Conservation (phyloP, 805 yeast species). For the Ogataea methylovora region DNA sequence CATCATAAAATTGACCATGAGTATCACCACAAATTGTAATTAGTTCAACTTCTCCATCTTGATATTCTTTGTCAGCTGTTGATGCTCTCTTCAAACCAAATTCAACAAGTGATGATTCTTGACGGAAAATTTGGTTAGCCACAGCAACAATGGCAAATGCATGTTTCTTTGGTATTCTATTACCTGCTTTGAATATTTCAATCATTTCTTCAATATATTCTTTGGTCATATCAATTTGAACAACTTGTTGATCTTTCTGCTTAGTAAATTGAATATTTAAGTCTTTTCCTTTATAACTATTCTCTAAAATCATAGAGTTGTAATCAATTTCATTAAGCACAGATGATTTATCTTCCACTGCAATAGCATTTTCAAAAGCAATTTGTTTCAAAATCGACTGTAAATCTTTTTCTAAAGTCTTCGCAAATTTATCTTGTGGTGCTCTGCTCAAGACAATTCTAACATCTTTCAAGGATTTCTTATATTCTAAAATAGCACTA, state of each 20-base stretch:
- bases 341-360: constrained; percentile 52
- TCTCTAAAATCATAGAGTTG: constrained; percentile 41
- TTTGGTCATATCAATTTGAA: constrained; percentile 36
- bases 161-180: constrained; percentile 69
- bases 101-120: constrained; percentile 75
- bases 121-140: constrained; percentile 53
- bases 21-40: constrained; percentile 95
- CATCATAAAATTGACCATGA: constrained; percentile 93
- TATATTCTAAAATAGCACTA: constrained; percentile 68
- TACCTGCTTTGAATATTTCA: constrained; percentile 64
- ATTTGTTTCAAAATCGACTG: constrained; percentile 57
- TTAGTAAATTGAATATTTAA: constrained; percentile 31
- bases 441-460: constrained; percentile 49
- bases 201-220: constrained; percentile 61
- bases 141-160: constrained; percentile 75
- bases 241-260: constrained; percentile 17
- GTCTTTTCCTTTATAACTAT: constrained; percentile 50
- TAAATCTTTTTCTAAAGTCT: constrained; percentile 54
- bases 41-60: constrained; percentile 29
- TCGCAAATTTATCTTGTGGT: constrained; percentile 66
- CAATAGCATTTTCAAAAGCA: constrained; percentile 84
- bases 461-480: constrained; percentile 66
- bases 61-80: constrained; percentile 31
- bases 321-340: constrained; percentile 41
- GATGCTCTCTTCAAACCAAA: constrained; percentile 29